Evolutionary conservation across 2,329 filamentous ascomycete genomes (phyloP).

Genomic region (Diaporthe destruens): DNA sequence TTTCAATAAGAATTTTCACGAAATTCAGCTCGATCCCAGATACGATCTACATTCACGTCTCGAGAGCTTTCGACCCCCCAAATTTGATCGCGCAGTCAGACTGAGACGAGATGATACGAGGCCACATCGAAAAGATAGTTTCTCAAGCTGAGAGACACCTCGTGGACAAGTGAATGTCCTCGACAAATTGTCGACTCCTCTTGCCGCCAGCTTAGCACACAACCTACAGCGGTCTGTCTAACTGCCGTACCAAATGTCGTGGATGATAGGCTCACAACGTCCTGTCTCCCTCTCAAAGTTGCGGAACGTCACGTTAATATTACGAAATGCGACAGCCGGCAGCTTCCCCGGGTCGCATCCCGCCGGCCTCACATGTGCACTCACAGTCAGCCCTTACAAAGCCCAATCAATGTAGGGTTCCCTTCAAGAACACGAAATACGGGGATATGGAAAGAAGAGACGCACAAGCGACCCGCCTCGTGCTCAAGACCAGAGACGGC

Average conservation of each 20-base stretch:
- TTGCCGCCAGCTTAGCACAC: not conserved
- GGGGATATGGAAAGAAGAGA: not conserved
- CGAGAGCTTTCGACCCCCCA: not conserved
- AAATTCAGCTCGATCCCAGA: not conserved
- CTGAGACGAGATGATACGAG: not conserved
- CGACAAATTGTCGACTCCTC: not conserved
- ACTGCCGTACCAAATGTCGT: not conserved
- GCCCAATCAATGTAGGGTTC: too few species aligned
- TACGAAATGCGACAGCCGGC: too few species aligned
- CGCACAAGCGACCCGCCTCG: not conserved
- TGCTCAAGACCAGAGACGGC: not conserved
- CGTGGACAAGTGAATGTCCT: not conserved
- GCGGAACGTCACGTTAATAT: not conserved
- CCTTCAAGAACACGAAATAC: not conserved
- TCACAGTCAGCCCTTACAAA: not conserved
- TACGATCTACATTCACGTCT: not conserved
- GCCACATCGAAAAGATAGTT: not conserved
- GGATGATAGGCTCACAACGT: too few species aligned
- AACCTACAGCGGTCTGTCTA: too few species aligned
- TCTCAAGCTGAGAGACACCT: not conserved
- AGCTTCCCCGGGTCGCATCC: not conserved
- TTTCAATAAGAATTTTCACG: not conserved
- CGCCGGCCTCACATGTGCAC: too few species aligned
- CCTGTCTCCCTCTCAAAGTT: not conserved
- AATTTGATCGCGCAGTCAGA: not conserved